Conservation (phyloP, 2,329 filamentous ascomycete genomes). For the Colletotrichum sansevieriae region DNA sequence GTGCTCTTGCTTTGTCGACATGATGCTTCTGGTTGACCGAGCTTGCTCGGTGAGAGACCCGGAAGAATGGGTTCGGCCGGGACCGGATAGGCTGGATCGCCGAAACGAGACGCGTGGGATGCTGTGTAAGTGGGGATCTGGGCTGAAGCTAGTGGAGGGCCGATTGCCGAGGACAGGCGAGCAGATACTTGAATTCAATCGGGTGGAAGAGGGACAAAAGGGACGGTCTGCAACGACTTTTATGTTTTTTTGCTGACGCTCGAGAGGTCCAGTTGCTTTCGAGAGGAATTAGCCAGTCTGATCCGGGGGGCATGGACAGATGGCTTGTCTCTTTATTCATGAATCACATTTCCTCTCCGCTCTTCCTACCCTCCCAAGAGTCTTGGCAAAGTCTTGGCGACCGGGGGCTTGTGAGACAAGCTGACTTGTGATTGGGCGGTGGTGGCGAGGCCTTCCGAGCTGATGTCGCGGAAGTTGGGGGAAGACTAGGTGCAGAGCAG, state of each 20-base stretch:
- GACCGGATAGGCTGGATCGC: slow-evolving; percentile 19
- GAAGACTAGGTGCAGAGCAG: slow-evolving; percentile 4
- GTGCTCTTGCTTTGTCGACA: slow-evolving; percentile 45
- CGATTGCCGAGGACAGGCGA: slow-evolving; percentile 35
- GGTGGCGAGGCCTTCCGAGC: slow-evolving; percentile 38
- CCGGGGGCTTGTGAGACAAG: slow-evolving; percentile 30
- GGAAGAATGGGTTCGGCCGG: slow-evolving; percentile 16
- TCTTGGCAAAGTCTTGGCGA: slow-evolving; percentile 41
- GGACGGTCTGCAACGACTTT: slow-evolving; percentile 37
- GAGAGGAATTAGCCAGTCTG: slow-evolving; percentile 19
- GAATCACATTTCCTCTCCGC: slow-evolving; percentile 42
- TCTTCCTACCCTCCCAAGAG: slow-evolving; percentile 39
- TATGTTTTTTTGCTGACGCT: slow-evolving; percentile 38
- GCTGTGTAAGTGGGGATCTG: slow-evolving; percentile 31
- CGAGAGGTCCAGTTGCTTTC: slow-evolving; percentile 21
- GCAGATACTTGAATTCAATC: slow-evolving; percentile 23
- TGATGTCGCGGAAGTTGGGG: slow-evolving; percentile 33
- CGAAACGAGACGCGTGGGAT: slow-evolving; percentile 18
- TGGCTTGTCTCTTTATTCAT: slow-evolving; percentile 41
- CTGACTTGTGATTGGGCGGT: slow-evolving; percentile 25
- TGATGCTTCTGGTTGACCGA: slow-evolving; percentile 38
- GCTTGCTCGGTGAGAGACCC: slow-evolving; percentile 23
- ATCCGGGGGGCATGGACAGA: slow-evolving; percentile 37
- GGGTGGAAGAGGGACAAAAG: slow-evolving; percentile 9
- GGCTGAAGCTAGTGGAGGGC: slow-evolving; percentile 18